Conservation (phyloP, 2,329 filamentous ascomycete genomes). For the Pseudocercospora musae region DNA sequence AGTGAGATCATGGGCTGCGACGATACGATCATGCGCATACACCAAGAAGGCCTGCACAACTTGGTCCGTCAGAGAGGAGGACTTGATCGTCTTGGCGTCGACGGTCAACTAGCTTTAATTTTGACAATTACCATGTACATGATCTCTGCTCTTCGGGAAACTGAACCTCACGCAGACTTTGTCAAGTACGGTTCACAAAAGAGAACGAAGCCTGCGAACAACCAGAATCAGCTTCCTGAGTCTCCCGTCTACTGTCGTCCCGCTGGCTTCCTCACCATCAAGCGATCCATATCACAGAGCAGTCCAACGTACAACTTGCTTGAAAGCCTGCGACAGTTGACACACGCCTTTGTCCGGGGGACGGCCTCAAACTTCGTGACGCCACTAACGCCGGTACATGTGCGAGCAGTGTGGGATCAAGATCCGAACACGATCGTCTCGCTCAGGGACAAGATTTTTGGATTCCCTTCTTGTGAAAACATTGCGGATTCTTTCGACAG, state of each 20-base stretch:
- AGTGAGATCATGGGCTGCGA: conserved; percentile 34
- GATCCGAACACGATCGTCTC: background rate
- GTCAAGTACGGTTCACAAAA: conserved; percentile 13
- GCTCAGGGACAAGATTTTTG: conserved; percentile 19
- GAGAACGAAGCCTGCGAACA: conserved; percentile 6
- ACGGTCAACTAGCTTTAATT: conserved; percentile 28
- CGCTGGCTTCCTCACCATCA: conserved; percentile 18
- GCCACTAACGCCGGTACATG: conserved; percentile 5
- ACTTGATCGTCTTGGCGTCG: conserved; percentile 27
- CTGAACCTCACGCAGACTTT: conserved; percentile 20
- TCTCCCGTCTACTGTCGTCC: conserved; percentile 22
- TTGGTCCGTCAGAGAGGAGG: conserved; percentile 33
- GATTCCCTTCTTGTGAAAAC: conserved; percentile 5
- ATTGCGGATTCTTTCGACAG: conserved; percentile 12
- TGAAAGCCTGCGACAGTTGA: conserved; percentile 18
- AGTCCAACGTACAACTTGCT: conserved; percentile 19
- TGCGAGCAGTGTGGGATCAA: conserved; percentile 9
- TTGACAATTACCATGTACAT: conserved; percentile 28
- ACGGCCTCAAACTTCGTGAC: conserved; percentile 3
- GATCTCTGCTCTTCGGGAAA: conserved; percentile 22
- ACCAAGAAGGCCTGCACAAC: conserved; percentile 30
- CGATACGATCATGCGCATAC: conserved; percentile 23
- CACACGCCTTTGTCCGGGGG: conserved; percentile 14
- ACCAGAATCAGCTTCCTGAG: conserved; percentile 18
- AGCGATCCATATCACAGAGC: conserved; percentile 8